phyloP scores from a whole-genome alignment of 352 stramenopile genomes.

The Thraustochytrium sp. region DNA sequence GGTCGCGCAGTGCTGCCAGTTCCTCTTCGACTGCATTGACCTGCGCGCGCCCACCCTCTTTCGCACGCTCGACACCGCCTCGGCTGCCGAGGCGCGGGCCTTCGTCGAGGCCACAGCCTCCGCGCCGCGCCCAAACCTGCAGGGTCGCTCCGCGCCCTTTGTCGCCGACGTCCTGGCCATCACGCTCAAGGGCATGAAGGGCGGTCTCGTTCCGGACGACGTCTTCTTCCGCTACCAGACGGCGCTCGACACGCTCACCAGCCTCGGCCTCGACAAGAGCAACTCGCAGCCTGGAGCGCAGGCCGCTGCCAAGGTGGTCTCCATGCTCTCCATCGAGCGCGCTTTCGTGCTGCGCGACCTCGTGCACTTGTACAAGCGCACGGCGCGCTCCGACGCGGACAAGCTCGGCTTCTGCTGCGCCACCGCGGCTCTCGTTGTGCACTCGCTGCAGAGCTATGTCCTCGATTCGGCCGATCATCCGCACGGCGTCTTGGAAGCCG shows the following conservation, averaged over 20 bases:
- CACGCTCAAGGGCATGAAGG: neutral
- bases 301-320: neutral
- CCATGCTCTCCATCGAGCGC: neutral
- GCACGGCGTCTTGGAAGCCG: neutral
- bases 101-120: neutral
- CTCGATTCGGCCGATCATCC: neutral
- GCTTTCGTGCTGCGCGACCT: neutral
- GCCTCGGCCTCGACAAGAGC: neutral
- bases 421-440: neutral
- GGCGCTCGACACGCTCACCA: neutral
- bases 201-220: neutral
- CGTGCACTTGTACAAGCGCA: neutral
- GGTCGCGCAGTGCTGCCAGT: neutral
- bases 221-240: neutral
- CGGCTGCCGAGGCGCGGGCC: neutral
- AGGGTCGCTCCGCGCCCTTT: neutral
- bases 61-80: neutral
- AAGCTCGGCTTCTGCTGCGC: neutral
- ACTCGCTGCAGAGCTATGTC: neutral
- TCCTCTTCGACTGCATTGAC: neutral
- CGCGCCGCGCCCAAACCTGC: neutral
- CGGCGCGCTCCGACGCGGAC: neutral
- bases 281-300: neutral
- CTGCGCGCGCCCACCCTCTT: neutral
- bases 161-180: neutral